Evolutionary conservation across 164 flowering plant genomes (phyloP).

Genomic region (Piper longum): DNA sequence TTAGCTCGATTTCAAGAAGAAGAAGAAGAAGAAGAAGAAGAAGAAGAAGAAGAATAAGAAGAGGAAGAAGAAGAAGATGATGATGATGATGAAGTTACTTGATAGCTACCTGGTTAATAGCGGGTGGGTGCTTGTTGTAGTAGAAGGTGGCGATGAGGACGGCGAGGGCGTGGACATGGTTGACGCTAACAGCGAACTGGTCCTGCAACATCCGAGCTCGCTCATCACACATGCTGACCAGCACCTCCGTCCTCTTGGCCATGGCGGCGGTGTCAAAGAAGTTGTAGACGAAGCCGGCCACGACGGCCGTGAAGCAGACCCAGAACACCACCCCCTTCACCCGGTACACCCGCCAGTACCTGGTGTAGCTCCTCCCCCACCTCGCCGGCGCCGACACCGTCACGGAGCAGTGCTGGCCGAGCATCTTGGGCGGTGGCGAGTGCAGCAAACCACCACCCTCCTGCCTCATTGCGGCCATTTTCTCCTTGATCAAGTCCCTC

Average conservation of each 20-base stretch:
- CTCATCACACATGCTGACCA: constrained; percentile 75
- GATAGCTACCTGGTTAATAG: constrained; percentile 66
- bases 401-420: constrained; percentile 14
- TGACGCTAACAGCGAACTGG: constrained; percentile 85
- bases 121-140: constrained; percentile 62
- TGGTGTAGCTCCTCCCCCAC: neutral
- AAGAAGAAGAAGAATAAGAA: too few relatives aligned
- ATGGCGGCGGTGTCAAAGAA: constrained; percentile 32
- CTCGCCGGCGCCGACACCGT: constrained; percentile 8
- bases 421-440: constrained; percentile 12
- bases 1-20: too few relatives aligned
- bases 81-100: too few relatives aligned
- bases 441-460: neutral
- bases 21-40: too few relatives aligned
- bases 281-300: constrained; percentile 22
- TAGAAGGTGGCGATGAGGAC: constrained; percentile 84
- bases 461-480: constrained; percentile 1
- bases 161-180: constrained; percentile 87
- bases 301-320: constrained; percentile 20
- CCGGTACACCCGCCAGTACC: neutral
- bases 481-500: constrained; percentile 2
- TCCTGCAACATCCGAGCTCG: constrained; percentile 90
- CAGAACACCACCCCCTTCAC: constrained; percentile 26
- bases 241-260: constrained; percentile 50
- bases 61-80: neutral